Evolutionary conservation across 1,284 basidiomycete genomes (phyloP).

Genomic region (Apiotrichum mycotoxinovorans): DNA sequence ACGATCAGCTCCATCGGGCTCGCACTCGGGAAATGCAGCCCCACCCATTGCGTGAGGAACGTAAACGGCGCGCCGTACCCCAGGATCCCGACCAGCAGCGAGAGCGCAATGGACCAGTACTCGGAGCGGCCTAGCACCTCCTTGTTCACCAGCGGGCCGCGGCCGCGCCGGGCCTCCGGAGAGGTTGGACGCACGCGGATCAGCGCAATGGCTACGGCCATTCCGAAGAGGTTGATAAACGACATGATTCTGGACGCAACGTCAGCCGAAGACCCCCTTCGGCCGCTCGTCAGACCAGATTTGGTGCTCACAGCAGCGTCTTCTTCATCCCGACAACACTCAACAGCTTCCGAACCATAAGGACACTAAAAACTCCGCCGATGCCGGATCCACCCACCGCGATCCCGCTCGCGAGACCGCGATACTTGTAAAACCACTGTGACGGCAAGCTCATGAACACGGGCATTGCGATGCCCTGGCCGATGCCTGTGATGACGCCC

Average conservation of each 20-base stretch:
- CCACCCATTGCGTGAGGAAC: slow-evolving; percentile 26
- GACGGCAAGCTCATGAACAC: slow-evolving; percentile 41
- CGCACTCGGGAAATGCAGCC: slow-evolving; percentile 17
- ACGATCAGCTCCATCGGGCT: slow-evolving; percentile 19
- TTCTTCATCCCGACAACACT: slow-evolving; percentile 26
- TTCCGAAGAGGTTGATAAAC: slow-evolving; percentile 28
- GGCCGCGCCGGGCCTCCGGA: slow-evolving; percentile 28
- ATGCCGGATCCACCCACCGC: slow-evolving; percentile 40
- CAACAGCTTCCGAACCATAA: slow-evolving; percentile 30
- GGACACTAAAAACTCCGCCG: slow-evolving; percentile 26
- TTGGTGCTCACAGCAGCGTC: slow-evolving; percentile 30
- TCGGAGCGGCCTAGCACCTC: slow-evolving; percentile 2
- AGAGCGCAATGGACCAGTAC: slow-evolving; percentile 27
- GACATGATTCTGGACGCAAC: slow-evolving; percentile 32
- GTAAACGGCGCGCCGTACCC: slow-evolving; percentile 35
- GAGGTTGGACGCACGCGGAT: slow-evolving; percentile 34
- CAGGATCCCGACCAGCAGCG: slow-evolving; percentile 25
- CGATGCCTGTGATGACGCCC: slow-evolving; percentile 32
- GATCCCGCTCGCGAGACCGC: slow-evolving; percentile 37
- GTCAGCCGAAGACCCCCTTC: background rate
- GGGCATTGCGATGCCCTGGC: slow-evolving; percentile 32
- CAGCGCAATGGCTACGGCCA: slow-evolving; percentile 25
- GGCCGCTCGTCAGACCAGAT: background rate
- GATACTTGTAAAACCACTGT: slow-evolving; percentile 40
- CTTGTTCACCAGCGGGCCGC: slow-evolving; percentile 32